phyloP scores from a whole-genome alignment of 2,329 filamentous ascomycete genomes.

The Paecilomyces variotii region DNA sequence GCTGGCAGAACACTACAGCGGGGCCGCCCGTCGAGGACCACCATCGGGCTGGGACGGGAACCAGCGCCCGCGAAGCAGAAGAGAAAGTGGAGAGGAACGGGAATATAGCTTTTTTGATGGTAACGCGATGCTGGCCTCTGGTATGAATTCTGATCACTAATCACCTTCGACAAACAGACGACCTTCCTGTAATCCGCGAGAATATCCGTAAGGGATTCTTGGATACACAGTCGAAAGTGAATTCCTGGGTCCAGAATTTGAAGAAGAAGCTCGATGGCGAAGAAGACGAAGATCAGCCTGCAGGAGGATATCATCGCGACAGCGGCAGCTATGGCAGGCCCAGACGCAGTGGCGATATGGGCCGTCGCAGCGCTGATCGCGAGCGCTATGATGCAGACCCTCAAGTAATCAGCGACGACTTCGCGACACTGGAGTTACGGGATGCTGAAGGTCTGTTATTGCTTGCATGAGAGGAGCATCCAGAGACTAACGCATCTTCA shows the following conservation, averaged over 20 bases:
- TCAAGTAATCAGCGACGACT: constrained; percentile 81
- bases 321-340: constrained; percentile 39
- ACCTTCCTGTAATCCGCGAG: constrained; percentile 84
- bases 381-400: constrained; percentile 93
- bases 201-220: constrained; percentile 91
- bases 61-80: constrained; percentile 41
- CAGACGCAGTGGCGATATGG: constrained; percentile 53
- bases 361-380: constrained; percentile 73
- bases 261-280: constrained; percentile 93
- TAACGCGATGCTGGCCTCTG: constrained; percentile 20
- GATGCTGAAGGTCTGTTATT: constrained; percentile 48
- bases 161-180: constrained; percentile 48
- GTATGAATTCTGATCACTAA: constrained; percentile 4
- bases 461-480: background rate
- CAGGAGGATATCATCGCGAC: constrained; percentile 31
- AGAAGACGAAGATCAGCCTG: constrained; percentile 51
- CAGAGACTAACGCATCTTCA: background rate
- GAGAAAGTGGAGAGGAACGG: constrained; percentile 55
- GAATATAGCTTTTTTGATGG: constrained; percentile 88
- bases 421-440: constrained; percentile 57
- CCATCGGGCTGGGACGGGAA: constrained; percentile 20
- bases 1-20: constrained; percentile 81
- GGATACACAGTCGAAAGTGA: constrained; percentile 89
- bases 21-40: constrained; percentile 24
- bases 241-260: constrained; percentile 81